A percentile compares a stretch with the other conserved stretches of the same genome.
These are phyloP conservation scores for Saccharomycopsis sp. DNA, from an alignment of 805 yeast species.

Conservation along the genomic window DNA sequence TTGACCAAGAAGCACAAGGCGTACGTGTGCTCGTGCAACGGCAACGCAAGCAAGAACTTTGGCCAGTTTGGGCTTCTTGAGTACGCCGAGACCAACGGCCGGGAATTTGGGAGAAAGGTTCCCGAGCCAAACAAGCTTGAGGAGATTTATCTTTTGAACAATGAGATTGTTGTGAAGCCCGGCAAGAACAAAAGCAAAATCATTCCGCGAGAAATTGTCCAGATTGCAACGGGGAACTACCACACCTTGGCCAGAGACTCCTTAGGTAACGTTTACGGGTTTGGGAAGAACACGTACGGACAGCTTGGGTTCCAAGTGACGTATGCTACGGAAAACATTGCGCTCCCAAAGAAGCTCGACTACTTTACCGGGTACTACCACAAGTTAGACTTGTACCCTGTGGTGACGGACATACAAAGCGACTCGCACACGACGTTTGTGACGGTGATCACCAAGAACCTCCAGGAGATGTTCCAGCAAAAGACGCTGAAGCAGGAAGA, in stretches of 20 bases:
- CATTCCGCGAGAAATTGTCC: slow-evolving; percentile 36
- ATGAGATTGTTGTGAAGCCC: slow-evolving; percentile 26
- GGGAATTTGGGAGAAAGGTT: too few species aligned
- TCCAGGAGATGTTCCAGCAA: slow-evolving; percentile 27
- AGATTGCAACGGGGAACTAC: slow-evolving; percentile 64
- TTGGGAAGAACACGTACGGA: slow-evolving; percentile 83
- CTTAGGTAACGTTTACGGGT: slow-evolving; percentile 65
- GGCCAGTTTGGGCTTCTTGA: slow-evolving; percentile 86
- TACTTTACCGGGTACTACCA: slow-evolving; percentile 34
- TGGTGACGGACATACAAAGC: slow-evolving; percentile 50
- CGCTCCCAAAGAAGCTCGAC: slow-evolving; percentile 56
- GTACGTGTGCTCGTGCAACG: slow-evolving; percentile 53
- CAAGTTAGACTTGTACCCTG: slow-evolving; percentile 34
- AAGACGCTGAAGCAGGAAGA: slow-evolving; percentile 23
- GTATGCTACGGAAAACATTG: slow-evolving; percentile 54
- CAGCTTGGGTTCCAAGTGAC: slow-evolving; percentile 67
- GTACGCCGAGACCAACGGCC: slow-evolving; percentile 51
- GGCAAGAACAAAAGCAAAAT: slow-evolving; percentile 17
- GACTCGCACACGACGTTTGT: slow-evolving; percentile 60
- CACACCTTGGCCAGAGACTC: slow-evolving; percentile 63
- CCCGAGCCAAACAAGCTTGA: slow-evolving; percentile 41
- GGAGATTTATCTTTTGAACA: slow-evolving; percentile 52
- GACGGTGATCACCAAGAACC: slow-evolving; percentile 29
- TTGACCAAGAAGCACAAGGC: slow-evolving; percentile 52
- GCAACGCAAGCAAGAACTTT: slow-evolving; percentile 31